Conservation (phyloP, 768 basidiomycete species). For the Suillus variegatus region DNA sequence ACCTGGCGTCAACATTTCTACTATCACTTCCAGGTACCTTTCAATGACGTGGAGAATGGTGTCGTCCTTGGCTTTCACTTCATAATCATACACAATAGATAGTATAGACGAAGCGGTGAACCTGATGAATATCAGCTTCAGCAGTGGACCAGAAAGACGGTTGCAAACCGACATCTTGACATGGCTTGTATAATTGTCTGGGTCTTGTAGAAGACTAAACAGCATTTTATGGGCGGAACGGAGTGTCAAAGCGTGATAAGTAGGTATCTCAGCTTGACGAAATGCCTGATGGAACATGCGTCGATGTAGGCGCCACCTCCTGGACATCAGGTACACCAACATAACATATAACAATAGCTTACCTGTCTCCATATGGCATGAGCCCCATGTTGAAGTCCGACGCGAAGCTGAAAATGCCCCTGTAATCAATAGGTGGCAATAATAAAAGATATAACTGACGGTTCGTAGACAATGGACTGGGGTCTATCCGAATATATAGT, state of each 20-base stretch:
- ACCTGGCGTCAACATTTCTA: constrained; percentile 20
- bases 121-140: constrained; percentile 17
- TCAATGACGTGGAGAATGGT: constrained; percentile 40
- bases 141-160: background rate
- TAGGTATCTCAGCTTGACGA: background rate
- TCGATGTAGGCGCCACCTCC: too few species aligned
- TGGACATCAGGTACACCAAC: background rate
- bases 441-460: constrained; percentile 10
- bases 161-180: too few species aligned
- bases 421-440: background rate
- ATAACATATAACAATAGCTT: background rate
- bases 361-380: constrained; percentile 19
- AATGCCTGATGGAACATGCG: too few species aligned
- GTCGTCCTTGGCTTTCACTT: constrained; percentile 36
- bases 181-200: too few species aligned
- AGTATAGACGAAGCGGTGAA: constrained; percentile 38
- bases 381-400: constrained; percentile 22
- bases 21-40: constrained; percentile 23
- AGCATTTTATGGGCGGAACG: background rate
- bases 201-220: background rate
- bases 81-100: constrained; percentile 42
- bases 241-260: background rate
- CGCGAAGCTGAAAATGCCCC: constrained; percentile 16
- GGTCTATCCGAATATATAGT: constrained; percentile 30
- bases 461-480: constrained; percentile 14